These are phyloP conservation scores for Diplosphaera chodatii DNA, from an alignment of 139 green algal species.

Conservation along the genomic window DNA sequence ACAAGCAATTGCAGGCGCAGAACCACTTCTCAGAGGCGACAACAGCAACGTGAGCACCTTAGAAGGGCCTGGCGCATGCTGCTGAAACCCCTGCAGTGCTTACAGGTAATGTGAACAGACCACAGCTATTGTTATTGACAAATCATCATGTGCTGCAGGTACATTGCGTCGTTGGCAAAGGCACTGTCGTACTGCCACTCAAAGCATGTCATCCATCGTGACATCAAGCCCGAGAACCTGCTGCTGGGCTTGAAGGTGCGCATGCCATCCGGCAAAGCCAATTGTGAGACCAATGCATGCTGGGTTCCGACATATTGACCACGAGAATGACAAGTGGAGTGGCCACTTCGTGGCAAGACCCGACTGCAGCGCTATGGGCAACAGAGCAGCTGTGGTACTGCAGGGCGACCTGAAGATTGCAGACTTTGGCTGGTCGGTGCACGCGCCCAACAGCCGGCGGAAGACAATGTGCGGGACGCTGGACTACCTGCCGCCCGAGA, in stretches of 20 bases:
- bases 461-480: slow-evolving; percentile 97
- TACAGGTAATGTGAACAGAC: no score
- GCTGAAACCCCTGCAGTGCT: no score
- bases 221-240: slow-evolving; percentile 99
- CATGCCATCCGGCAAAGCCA: background rate
- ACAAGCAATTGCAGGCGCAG: slow-evolving; percentile 87
- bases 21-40: slow-evolving; percentile 74
- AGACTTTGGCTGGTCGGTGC: slow-evolving; percentile 98
- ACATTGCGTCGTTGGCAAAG: slow-evolving; percentile 75
- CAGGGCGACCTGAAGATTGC: slow-evolving; percentile 92
- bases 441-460: slow-evolving; percentile 78
- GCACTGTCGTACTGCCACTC: slow-evolving; percentile 94
- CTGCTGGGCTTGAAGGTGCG: slow-evolving; percentile 72
- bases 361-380: background rate
- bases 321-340: no score
- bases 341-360: no score
- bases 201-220: slow-evolving; percentile 96
- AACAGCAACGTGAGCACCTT: slow-evolving; percentile 80
- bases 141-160: no score
- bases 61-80: no score
- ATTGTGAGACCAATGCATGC: no score
- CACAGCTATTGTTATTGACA: no score
- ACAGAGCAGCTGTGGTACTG: background rate
- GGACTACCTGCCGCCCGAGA: slow-evolving; percentile 98
- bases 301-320: no score